These are phyloP conservation scores for Sideroxylon spinosum DNA, from an alignment of 179 eudicot species.

Conservation along the genomic window DNA sequence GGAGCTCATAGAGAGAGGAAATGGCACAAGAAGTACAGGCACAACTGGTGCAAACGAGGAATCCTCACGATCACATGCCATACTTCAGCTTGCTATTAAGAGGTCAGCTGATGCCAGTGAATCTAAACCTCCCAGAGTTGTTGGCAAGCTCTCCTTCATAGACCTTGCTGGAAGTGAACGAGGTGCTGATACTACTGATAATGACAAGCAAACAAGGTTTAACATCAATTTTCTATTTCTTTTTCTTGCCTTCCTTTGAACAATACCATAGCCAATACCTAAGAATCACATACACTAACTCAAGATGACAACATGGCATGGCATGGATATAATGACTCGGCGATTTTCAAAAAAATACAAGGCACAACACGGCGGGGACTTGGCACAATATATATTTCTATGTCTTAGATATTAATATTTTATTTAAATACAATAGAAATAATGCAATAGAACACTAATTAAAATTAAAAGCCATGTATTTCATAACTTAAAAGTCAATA, in stretches of 20 bases:
- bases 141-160: conserved; percentile 94
- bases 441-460: too few relatives aligned
- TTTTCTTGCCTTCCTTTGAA: neutral
- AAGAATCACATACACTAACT: too few relatives aligned
- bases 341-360: neutral
- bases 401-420: too few relatives aligned
- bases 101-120: conserved; percentile 66
- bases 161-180: conserved; percentile 99
- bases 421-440: too few relatives aligned
- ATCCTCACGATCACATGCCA: conserved; percentile 97
- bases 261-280: too few relatives aligned
- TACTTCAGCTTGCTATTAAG: conserved; percentile 87
- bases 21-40: conserved; percentile 90
- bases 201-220: conserved; percentile 94
- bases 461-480: too few relatives aligned
- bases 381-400: too few relatives aligned
- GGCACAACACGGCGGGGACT: too few relatives aligned
- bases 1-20: conserved; percentile 90
- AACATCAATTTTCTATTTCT: neutral
- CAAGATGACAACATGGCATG: too few relatives aligned
- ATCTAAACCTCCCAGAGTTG: conserved; percentile 68
- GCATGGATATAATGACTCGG: too few relatives aligned
- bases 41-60: conserved; percentile 99
- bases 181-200: conserved; percentile 98
- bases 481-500: too few relatives aligned